Evolutionary conservation across 2,329 filamentous ascomycete species (phyloP), one percentile per base, ranked within the genome.

Genomic region (Myrmaecium sp.): DNA sequence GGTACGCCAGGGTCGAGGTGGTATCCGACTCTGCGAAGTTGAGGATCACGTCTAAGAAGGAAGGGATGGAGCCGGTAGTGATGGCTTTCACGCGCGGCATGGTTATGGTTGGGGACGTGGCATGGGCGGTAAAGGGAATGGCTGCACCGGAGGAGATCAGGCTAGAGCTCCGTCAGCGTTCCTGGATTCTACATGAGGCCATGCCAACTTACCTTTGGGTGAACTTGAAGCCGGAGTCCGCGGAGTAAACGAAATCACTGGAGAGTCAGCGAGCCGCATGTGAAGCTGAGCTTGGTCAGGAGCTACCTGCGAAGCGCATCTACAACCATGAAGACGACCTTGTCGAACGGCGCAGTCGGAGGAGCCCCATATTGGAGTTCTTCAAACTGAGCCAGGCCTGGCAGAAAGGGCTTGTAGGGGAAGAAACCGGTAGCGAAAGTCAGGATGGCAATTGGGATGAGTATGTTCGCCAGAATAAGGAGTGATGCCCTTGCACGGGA

Each of bases 41-140:
- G 32, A 98, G 65, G 34, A 98, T 92, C 10, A 94, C 77, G 50
- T 98, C 89, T 33, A 95, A 69, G 51, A 98, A 98, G 2, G 86
- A 95, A 3, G 89, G 89, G n/a, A 93, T 89, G 2, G 86, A 94
- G 33, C 89, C 89, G 2, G 89, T 95, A 1, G 89, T 98, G 36
- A 98, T 83, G 25, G 89, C 83, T 57, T 98, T 98, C 42, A 98
- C 74, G 34, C 86, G 74, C 21, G 89, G 89, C 89, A 98, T 95
- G 11, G 89, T 98, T 34, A 98, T 86, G 5, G 89, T 98, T 2
- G 89, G 89, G 27, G 91, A 83, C n/a, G 81, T 78, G 11, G 89
- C 89, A 64, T 93, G 78, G 17, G 86, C 86, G 17, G 89, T 98
- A 49, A 92, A 98, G 3, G 89, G 89, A 19, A 95, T 62, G 5